Evolutionary conservation across 257 asterid species (phyloP), one percentile per base, ranked within the genome.

Genomic region (Nemophila menziesii): DNA sequence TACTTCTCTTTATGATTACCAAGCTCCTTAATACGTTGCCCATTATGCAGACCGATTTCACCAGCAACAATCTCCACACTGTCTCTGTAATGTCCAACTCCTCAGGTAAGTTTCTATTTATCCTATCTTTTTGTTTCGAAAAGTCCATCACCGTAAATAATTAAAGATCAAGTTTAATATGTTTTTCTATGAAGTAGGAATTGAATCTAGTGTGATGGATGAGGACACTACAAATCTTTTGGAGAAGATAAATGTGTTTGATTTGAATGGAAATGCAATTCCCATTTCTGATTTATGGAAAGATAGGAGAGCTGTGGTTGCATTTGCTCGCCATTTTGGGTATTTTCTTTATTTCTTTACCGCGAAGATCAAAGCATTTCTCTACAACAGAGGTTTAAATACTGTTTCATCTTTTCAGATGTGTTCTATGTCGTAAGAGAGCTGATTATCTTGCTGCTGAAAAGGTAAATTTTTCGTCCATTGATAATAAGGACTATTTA

Each of bases 301-400:
- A 66, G 92, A 89, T 56, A 75, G 98, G 76, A 89, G 74, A 63
- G 94, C 92, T 20, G 85, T 89, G 22, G 90, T 89, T 39, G 98
- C 98, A 12, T 89, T 89, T 64, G 95, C 95, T 54, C 94, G 98
- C 43, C 98, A 89, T 74, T 89, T 89, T 56, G 98, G 95, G 98
- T 84, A 60, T 51, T 43, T 54, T 13, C 44, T n/a, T n/a, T 19
- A 16, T 23, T 11, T 39, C 14, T 33, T n/a, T n/a, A 20, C 11
- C 17, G n/a, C 8, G 22, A 5, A 20, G 33, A 17, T n/a, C 6
- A 26, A 42, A 22, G 21, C 20, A 18, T 24, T 5, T 52, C n/a
- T n/a, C 17, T 44, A 41, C 6, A 17, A 6, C 26, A 41, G 15
- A 19, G 46, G 20, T 9, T 21, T 43, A 27, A 44, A 24, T 13